Base-by-base conservation (phyloP, 108 stramenopile genomes). In the Parmales sp. region DNA sequence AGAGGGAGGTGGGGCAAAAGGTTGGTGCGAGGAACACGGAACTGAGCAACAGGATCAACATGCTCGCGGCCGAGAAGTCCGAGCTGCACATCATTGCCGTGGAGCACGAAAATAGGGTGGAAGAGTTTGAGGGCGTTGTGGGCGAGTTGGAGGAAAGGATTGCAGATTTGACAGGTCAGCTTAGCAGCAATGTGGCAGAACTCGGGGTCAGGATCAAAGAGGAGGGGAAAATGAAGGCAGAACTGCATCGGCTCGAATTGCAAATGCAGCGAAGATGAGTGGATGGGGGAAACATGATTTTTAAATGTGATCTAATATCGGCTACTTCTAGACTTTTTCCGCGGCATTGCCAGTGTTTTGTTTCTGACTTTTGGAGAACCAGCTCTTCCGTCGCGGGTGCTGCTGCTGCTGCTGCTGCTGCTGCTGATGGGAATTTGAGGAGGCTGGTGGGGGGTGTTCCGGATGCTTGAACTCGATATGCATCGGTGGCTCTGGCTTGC, bases 221-320 rank as follows among this genome's bases (percentile, higher is more conserved):
- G 54, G 54, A 60, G 31, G 54, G 54, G 54, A 60, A 60, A 16
- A 34, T 60, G 54, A 60, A 60, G 54, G 54, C 54, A 16, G 54
- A 60, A 29, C 26, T 60, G 2, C 29, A 28, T 60, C 29, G 31
- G 36, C n/a, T 60, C 1, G 31, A 60, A 34, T 34, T 28, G 54
- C 31, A 60, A 34, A 11, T 34, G 3, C 29, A 34, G 28, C 29
- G 54, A 34, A 34, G 41, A 16, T 23, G 8, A 48, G 19, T n/a
- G 46, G 22, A 48, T 3, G 46, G 16, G 20, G 28, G 54, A 60
- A n/a, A n/a, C n/a, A n/a, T n/a, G n/a, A n/a, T n/a, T n/a, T n/a
- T n/a, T n/a, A n/a, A n/a, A n/a, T n/a, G n/a, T n/a, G n/a, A n/a
- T n/a, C n/a, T n/a, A n/a, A n/a, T n/a, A n/a, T n/a, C n/a, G n/a